Base-by-base conservation (phyloP, 306 rosid species). In the Rubus idaeus region DNA sequence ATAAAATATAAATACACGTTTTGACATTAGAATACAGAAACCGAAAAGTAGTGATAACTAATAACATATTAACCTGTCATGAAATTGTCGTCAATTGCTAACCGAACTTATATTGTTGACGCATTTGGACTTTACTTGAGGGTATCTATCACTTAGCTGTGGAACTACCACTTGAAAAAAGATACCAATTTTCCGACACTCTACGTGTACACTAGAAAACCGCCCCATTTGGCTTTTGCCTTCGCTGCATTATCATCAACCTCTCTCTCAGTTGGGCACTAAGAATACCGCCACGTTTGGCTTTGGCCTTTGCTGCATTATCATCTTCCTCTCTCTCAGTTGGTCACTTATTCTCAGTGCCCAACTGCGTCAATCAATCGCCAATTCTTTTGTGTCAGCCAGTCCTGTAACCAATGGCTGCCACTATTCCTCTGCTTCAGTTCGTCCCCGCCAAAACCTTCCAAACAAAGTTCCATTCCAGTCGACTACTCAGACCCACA, bases 371-470 rank as follows among this genome's bases (percentile, higher is more conserved):
- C 80, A 67, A 46, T 46, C 51, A 46, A 46, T 30, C 35, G 35
- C 14, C 10, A 12, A 26, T 49, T 2, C 14, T 3, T 11, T 1
- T 74, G 30, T 70, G 44, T 37, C 20, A 53, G 55, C 13, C 12
- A 46, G 21, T 13, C 42, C 78, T 17, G 30, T 51, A 70, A 72
- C 37, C 80, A 60, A 90, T 91, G 96, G 89, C 97, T 76, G 73
- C 89, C 69, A 86, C 73, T 78, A 58, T 87, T 58, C 75, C 88
- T 75, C 61, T 91, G 63, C 77, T 86, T 77, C 87, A 55, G 42
- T n/a, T 81, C 13, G 65, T 82, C 74, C 74, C 88, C 8, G 60
- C 68, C 83, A 79, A 64, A 49, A 66, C 80, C 62, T 76, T 80
- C 74, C 84, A 68, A 49, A 11, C 64, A 26, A 84, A 84, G 74